A percentile compares a stretch with the other conserved stretches of the same genome.
phyloP scores from a whole-genome alignment of 352 stramenopile genomes.

The Phytophthora sansomeana region DNA sequence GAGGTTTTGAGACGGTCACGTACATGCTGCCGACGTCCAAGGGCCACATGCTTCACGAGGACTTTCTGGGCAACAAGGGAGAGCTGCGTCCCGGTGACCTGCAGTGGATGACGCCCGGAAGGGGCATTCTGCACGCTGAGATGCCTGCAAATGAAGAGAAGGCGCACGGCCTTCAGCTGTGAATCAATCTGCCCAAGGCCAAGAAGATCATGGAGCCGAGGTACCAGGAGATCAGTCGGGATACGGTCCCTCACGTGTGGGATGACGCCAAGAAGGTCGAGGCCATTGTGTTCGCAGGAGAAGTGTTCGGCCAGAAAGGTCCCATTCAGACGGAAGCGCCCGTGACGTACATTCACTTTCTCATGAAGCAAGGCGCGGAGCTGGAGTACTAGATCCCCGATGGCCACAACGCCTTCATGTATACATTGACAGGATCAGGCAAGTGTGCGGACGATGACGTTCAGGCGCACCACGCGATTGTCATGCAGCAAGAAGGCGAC shows the following conservation, averaged over 20 bases:
- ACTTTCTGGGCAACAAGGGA: conserved; percentile 76
- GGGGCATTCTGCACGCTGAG: conserved; percentile 61
- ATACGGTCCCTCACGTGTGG: conserved; percentile 48
- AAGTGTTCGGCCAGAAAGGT: conserved; percentile 54
- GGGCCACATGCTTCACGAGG: conserved; percentile 88
- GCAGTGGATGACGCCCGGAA: conserved; percentile 69
- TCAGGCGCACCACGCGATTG: conserved; percentile 50
- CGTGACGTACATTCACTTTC: conserved; percentile 66
- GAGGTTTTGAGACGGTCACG: conserved; percentile 93
- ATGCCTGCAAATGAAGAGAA: conserved; percentile 48
- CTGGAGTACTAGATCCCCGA: conserved; percentile 50
- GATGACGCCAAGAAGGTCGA: conserved; percentile 49
- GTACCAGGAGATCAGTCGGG: conserved; percentile 61
- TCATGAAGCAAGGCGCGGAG: conserved; percentile 44
- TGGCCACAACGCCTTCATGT: conserved; percentile 56
- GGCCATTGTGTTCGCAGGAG: conserved; percentile 61
- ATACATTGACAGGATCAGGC: conserved; percentile 43
- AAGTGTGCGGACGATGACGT: conserved; percentile 33
- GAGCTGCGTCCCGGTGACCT: conserved; percentile 56
- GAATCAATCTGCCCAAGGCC: conserved; percentile 56
- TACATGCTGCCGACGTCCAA: conserved; percentile 82
- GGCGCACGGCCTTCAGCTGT: conserved; percentile 58
- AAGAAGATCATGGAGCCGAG: conserved; percentile 59
- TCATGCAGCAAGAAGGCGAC: conserved; percentile 58
- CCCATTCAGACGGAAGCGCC: conserved; percentile 53